Evolutionary conservation across 2,329 filamentous ascomycete species (phyloP).

Genomic region (Sordariomycetes sp.): DNA sequence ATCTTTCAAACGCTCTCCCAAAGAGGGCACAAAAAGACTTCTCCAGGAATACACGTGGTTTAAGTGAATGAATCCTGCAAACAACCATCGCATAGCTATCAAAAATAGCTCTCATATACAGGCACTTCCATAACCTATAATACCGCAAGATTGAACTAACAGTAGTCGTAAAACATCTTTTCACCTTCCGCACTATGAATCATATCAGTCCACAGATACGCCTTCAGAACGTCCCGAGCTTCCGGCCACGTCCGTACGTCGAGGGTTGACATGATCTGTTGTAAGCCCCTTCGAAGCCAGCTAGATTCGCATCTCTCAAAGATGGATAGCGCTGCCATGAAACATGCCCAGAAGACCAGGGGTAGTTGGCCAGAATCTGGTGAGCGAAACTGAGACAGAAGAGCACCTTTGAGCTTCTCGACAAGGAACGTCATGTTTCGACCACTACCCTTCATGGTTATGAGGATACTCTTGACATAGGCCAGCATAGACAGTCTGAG

Average conservation of each 20-base stretch:
- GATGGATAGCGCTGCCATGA: neutral
- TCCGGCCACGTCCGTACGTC: neutral
- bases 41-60: no score
- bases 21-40: no score
- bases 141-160: no score
- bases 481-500: constrained; percentile 12
- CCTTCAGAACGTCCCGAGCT: neutral
- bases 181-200: neutral
- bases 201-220: neutral
- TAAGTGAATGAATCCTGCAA: no score
- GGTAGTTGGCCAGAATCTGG: neutral
- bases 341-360: neutral
- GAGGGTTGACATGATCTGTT: neutral
- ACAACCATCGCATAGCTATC: no score
- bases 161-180: neutral
- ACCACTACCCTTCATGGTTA: constrained; percentile 7
- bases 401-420: neutral
- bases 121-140: no score
- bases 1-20: no score
- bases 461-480: constrained; percentile 10
- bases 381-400: neutral
- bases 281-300: neutral
- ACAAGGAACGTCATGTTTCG: neutral
- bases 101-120: no score
- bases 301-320: neutral